These are phyloP conservation scores for Colletotrichum tropicale DNA, from an alignment of 2,329 filamentous ascomycete genomes.

Conservation along the genomic window DNA sequence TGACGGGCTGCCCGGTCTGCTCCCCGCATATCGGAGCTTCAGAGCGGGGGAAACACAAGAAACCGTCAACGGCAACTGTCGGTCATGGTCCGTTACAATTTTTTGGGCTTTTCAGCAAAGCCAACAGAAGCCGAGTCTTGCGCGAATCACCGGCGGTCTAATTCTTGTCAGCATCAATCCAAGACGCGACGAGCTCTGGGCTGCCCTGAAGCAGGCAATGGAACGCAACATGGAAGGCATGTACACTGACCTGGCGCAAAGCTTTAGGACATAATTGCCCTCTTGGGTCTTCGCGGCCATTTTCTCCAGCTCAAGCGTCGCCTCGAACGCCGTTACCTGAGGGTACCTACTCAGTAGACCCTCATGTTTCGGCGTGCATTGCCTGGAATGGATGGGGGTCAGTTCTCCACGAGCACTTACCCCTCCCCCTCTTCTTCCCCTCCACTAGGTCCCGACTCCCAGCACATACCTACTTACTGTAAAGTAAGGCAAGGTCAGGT, in stretches of 20 bases:
- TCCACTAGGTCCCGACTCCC: neutral
- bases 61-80: neutral
- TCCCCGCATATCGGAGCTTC: slow-evolving; percentile 7
- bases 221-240: neutral
- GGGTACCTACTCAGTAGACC: neutral
- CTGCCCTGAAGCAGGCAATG: neutral
- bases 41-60: neutral
- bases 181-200: neutral
- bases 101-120: neutral
- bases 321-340: neutral
- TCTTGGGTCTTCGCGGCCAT: neutral
- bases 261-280: slow-evolving; percentile 11
- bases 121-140: neutral
- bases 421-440: slow-evolving; percentile 4
- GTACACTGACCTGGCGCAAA: neutral
- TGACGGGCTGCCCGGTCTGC: neutral
- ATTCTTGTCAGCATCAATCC: neutral
- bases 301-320: neutral
- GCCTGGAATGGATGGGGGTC: slow-evolving; percentile 11
- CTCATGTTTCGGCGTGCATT: slow-evolving; percentile 2
- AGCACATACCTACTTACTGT: neutral
- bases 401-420: neutral
- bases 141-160: neutral
- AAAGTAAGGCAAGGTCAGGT: neutral
- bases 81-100: neutral